Base-by-base conservation (phyloP, 345 rosid genomes). In the Populus alba region DNA sequence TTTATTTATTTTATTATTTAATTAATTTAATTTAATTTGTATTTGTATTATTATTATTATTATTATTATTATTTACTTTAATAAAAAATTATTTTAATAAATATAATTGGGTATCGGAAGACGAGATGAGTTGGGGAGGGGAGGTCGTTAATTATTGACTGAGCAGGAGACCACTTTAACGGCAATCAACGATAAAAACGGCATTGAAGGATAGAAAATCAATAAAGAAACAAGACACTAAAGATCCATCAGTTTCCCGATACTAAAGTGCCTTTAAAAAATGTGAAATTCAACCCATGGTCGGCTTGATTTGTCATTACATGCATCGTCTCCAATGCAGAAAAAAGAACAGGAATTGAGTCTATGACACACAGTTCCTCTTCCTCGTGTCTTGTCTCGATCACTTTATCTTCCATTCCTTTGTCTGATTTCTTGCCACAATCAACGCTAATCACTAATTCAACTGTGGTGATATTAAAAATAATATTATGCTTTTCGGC, bases 111-210 rank as follows among this genome's bases (percentile, higher is more conserved):
- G 27, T 27, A 27, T 27, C 27, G 27, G 27, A 27, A 27, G 27
- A 27, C 27, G 10, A 53, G 59, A 20, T 53, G 23, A 20, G 2
- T 20, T 33, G 5, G 37, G 17, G 51, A 11, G 51, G 17, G 59
- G 10, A 3, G n/a, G 59, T 7, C 45, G 59, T 53, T 2, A 17
- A 68, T 2, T 27, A 12, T 22, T 7, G 7, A 49, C 25, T 8
- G 39, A 39, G 35, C 20, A 8, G n/a, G 2, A 20, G 7, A 37
- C 73, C 18, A 33, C 66, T 35, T 12, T 25, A 71, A 71, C 76
- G 31, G 72, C 49, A 9, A 78, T 47, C 66, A 78, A 78, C 81
- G 76, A 65, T 33, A 78, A 47, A 20, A 78, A 78, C 71, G 66
- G 76, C 61, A 71, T 33, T 49, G 2, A 37, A 59, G 29, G 5